A percentile compares a stretch with the other conserved stretches of the same genome.
Evolutionary conservation across 768 basidiomycete genomes (phyloP).

Genomic region (Lentinula detonsa): DNA sequence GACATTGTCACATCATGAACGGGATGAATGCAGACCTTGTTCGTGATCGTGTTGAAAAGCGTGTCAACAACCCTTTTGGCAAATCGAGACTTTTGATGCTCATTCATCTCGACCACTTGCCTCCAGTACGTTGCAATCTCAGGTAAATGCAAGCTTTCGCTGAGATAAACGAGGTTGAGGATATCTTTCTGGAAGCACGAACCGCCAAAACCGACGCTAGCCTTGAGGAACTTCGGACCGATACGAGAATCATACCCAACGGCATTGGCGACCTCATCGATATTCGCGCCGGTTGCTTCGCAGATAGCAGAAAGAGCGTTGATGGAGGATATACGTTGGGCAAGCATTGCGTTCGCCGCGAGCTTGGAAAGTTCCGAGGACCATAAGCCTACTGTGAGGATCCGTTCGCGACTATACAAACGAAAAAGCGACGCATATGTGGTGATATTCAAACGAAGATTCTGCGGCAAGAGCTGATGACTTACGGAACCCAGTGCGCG

Average conservation of each 20-base stretch:
- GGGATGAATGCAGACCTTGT: slow-evolving; percentile 59
- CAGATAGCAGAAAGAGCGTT: slow-evolving; percentile 98
- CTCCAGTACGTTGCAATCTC: slow-evolving; percentile 98
- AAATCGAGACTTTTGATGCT: slow-evolving; percentile 96
- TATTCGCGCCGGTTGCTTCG: slow-evolving; percentile 97
- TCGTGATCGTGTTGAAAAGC: slow-evolving; percentile 96
- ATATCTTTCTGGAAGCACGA: slow-evolving; percentile 99
- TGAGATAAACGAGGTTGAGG: slow-evolving; percentile 96
- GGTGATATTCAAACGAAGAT: slow-evolving; percentile 1
- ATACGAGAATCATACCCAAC: slow-evolving; percentile 91
- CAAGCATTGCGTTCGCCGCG: slow-evolving; percentile 98
- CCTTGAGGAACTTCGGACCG: slow-evolving; percentile 93
- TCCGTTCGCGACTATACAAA: slow-evolving; percentile 52
- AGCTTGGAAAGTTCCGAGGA: slow-evolving; percentile 98
- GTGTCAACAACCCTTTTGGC: slow-evolving; percentile 95
- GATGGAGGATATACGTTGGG: slow-evolving; percentile 97
- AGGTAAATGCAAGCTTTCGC: slow-evolving; percentile 89
- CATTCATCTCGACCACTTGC: slow-evolving; percentile 97
- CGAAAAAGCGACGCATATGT: background rate
- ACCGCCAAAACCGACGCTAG: slow-evolving; percentile 95
- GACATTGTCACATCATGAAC: background rate
- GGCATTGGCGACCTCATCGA: slow-evolving; percentile 94
- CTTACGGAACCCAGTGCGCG: slow-evolving; percentile 94
- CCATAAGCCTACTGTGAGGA: slow-evolving; percentile 96
- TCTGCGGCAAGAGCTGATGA: slow-evolving; percentile 12